phyloP scores from a whole-genome alignment of 2,329 filamentous ascomycete species.

The Lasiodiplodia citricola region DNA sequence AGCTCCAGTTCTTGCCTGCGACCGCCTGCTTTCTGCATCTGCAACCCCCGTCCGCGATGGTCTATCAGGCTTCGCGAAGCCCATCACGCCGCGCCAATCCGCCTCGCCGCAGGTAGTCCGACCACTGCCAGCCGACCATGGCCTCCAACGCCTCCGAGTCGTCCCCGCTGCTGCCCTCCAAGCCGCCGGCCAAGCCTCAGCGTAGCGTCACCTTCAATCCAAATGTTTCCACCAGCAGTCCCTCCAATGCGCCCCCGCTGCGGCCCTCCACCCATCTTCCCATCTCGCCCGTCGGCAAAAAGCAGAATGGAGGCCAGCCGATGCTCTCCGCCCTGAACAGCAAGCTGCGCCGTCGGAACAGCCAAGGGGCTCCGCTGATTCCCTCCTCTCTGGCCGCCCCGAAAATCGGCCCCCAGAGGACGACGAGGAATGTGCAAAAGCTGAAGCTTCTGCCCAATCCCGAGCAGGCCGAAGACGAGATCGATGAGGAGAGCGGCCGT shows the following conservation, averaged over 20 bases:
- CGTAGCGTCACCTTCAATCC: slow-evolving; percentile 81
- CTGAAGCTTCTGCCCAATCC: slow-evolving; percentile 95
- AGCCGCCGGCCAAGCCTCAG: slow-evolving; percentile 46
- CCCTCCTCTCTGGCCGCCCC: slow-evolving; percentile 50
- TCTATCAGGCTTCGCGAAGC: slow-evolving; percentile 1
- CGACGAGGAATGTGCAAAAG: slow-evolving; percentile 94
- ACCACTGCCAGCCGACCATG: slow-evolving; percentile 3
- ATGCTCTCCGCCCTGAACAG: slow-evolving; percentile 79
- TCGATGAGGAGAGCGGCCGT: slow-evolving; percentile 86
- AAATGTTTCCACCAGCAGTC: slow-evolving; percentile 55
- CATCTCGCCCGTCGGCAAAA: slow-evolving; percentile 37
- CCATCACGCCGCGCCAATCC: background rate
- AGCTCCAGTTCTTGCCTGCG: slow-evolving; percentile 18
- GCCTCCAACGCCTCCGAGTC: slow-evolving; percentile 35
- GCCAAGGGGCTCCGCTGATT: slow-evolving; percentile 68
- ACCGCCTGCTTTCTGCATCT: slow-evolving; percentile 1
- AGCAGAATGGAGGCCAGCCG: slow-evolving; percentile 39
- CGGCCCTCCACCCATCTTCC: slow-evolving; percentile 38
- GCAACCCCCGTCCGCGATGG: slow-evolving; percentile 16
- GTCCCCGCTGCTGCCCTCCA: slow-evolving; percentile 44
- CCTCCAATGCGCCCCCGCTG: slow-evolving; percentile 42
- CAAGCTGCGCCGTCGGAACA: slow-evolving; percentile 86
- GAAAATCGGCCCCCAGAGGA: slow-evolving; percentile 93
- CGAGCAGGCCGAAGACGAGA: slow-evolving; percentile 74
- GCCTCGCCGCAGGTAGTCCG: slow-evolving; percentile 4